Conservation (phyloP, 2,329 filamentous ascomycete species). For the Xylariaceae sp. region DNA sequence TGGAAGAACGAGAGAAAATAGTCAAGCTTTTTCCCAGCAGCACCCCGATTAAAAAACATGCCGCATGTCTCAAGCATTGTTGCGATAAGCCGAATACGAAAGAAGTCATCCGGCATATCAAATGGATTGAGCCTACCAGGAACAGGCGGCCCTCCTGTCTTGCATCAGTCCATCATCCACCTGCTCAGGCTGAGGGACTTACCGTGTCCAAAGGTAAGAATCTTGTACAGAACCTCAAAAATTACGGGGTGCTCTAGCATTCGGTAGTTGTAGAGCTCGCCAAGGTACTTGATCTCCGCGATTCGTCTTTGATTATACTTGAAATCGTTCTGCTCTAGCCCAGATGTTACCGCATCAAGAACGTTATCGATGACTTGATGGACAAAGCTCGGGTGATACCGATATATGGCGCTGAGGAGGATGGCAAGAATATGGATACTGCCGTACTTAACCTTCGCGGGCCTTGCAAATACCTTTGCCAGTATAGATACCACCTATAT, state of each 20-base stretch:
- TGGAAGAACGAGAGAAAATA: constrained; percentile 97
- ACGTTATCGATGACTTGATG: constrained; percentile 89
- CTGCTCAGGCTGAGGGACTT: constrained; percentile 27
- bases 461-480: constrained; percentile 91
- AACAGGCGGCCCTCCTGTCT: constrained; percentile 68
- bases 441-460: constrained; percentile 94
- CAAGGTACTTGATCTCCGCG: constrained; percentile 92
- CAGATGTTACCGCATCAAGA: constrained; percentile 80
- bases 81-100: constrained; percentile 85
- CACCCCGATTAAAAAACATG: constrained; percentile 90
- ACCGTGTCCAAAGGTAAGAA: constrained; percentile 88
- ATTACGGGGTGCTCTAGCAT: constrained; percentile 94
- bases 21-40: constrained; percentile 93
- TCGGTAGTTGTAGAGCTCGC: constrained; percentile 95
- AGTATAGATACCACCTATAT: constrained; percentile 65
- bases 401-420: constrained; percentile 79
- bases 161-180: constrained; percentile 7
- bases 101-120: constrained; percentile 90
- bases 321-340: constrained; percentile 94
- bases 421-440: constrained; percentile 93
- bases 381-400: constrained; percentile 88
- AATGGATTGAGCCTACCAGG: constrained; percentile 73
- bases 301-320: constrained; percentile 93
- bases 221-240: constrained; percentile 91
- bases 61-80: constrained; percentile 92